Percentiles rank a stretch among this genome's conserved stretches.
phyloP scores from a whole-genome alignment of 2,329 filamentous ascomycete species.

The Tolypocladium inflatum region DNA sequence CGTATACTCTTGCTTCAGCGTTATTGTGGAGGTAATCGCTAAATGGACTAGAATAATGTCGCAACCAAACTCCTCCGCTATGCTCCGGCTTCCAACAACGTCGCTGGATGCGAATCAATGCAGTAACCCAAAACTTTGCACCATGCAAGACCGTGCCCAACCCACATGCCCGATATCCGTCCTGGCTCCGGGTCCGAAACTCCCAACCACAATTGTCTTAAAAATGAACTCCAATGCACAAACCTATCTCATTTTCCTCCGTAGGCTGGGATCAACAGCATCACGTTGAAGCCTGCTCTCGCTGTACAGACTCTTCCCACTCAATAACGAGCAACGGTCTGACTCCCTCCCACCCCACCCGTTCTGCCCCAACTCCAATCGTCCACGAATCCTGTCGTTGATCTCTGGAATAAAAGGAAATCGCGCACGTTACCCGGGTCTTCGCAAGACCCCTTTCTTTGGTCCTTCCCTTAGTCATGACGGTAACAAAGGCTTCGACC shows the following conservation, averaged over 20 bases:
- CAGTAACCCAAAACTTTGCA: background rate
- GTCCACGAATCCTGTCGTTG: background rate
- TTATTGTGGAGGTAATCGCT: background rate
- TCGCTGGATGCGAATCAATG: background rate
- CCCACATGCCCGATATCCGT: background rate
- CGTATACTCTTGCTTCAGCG: background rate
- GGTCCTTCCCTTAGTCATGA: background rate
- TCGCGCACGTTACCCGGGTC: too few species aligned
- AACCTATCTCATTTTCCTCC: background rate
- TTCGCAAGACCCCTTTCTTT: background rate
- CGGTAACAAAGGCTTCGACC: background rate
- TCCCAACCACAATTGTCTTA: background rate
- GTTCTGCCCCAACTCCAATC: background rate
- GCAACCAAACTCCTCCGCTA: conserved; percentile 1
- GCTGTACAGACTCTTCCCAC: too few species aligned
- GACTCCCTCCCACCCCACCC: background rate
- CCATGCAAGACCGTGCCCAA: background rate
- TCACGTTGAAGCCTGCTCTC: background rate
- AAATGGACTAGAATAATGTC: too few species aligned
- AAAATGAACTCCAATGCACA: background rate
- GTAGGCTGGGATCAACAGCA: background rate
- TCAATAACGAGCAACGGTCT: too few species aligned
- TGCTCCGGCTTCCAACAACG: background rate
- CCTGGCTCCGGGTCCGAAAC: background rate
- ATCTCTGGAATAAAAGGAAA: background rate